Percentiles rank a stretch among this genome's conserved stretches.
Conservation (phyloP, 768 basidiomycete genomes). For the Lactarius evosmus region DNA sequence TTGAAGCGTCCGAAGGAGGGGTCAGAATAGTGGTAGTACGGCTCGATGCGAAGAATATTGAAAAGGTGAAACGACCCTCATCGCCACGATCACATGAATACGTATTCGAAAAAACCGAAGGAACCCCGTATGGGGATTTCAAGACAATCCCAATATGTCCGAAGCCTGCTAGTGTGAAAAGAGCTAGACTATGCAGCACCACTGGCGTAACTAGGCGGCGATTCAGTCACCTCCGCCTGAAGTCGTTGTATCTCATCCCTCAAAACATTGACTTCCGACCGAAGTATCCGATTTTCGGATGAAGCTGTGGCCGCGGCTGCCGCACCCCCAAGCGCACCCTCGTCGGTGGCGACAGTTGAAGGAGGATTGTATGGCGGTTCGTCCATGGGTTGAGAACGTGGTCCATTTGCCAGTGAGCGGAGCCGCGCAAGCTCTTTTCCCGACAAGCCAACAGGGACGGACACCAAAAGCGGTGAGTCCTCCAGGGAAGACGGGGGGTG, state of each 20-base stretch:
- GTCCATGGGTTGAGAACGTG: background rate
- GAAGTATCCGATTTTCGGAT: background rate
- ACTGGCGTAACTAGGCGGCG: slow-evolving; percentile 31
- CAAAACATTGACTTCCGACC: slow-evolving; percentile 32
- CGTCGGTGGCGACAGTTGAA: background rate
- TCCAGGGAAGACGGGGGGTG: background rate
- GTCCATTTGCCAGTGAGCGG: slow-evolving; percentile 1
- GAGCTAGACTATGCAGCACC: too few relatives aligned
- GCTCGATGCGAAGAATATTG: too few relatives aligned
- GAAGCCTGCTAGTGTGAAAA: too few relatives aligned
- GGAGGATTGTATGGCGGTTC: background rate
- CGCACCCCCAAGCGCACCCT: background rate
- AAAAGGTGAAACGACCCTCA: too few relatives aligned
- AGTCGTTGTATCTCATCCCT: slow-evolving; percentile 32
- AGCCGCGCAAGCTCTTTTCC: slow-evolving; percentile 18
- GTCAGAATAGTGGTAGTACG: too few relatives aligned
- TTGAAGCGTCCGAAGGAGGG: too few relatives aligned
- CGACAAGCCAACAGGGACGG: slow-evolving; percentile 5
- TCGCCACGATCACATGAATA: too few relatives aligned
- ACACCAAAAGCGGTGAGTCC: background rate
- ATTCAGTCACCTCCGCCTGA: slow-evolving; percentile 27
- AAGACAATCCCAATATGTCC: too few relatives aligned
- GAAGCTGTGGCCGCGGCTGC: background rate
- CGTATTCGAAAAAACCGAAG: too few relatives aligned
- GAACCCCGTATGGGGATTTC: too few relatives aligned